phyloP scores from a whole-genome alignment of 305 asterid species.

The Fraxinus angustifolia region DNA sequence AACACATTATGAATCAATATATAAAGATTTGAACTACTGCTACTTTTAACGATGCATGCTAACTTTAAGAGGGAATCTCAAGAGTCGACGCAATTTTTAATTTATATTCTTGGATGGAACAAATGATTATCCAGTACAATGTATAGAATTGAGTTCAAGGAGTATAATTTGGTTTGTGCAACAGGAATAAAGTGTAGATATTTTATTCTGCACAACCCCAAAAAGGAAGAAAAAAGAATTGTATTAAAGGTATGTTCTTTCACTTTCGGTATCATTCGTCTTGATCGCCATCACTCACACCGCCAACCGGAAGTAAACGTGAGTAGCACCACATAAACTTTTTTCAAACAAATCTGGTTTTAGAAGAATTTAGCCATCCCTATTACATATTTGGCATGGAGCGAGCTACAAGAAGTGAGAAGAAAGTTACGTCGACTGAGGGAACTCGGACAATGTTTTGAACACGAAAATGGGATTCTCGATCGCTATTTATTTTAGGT shows the following conservation, averaged over 20 bases:
- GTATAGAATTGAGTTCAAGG: background rate
- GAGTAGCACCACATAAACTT: background rate
- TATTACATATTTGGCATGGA: background rate
- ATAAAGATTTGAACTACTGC: too few species aligned
- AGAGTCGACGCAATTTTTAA: too few species aligned
- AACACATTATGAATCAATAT: too few species aligned
- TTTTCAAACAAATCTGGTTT: background rate
- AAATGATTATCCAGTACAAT: too few species aligned
- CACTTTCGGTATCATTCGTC: background rate
- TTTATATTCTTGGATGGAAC: background rate
- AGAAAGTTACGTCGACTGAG: background rate
- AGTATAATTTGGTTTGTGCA: background rate
- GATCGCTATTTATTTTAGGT: too few species aligned
- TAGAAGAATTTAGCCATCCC: background rate
- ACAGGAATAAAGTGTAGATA: constrained; percentile 15
- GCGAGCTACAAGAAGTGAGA: background rate
- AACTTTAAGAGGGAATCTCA: background rate
- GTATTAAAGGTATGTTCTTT: background rate
- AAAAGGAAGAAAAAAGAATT: background rate
- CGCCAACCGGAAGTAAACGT: background rate
- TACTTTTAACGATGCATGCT: too few species aligned
- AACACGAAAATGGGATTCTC: background rate
- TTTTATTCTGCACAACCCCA: constrained; percentile 7
- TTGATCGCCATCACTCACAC: background rate
- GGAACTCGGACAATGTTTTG: too few species aligned